phyloP scores from a whole-genome alignment of 2,329 filamentous ascomycete species.

The Whalleya microplaca region DNA sequence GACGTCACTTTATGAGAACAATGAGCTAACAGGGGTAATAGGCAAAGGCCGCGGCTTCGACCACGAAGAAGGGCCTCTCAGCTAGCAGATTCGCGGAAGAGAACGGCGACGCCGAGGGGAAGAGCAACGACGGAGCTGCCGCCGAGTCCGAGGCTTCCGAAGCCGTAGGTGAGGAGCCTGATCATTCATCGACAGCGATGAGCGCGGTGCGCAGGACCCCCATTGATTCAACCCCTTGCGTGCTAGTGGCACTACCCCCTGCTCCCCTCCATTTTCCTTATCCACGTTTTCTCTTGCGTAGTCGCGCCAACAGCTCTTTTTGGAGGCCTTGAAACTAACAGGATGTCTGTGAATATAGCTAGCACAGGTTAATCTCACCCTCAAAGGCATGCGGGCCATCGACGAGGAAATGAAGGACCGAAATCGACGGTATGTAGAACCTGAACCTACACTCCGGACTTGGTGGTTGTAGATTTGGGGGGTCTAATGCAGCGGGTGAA shows the following conservation, averaged over 20 bases:
- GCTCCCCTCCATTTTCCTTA: conserved; percentile 24
- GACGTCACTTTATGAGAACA: conserved; percentile 5
- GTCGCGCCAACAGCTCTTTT: conserved; percentile 3
- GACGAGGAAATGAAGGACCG: conserved; percentile 61
- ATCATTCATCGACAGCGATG: conserved; percentile 67
- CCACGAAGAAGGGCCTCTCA: conserved; percentile 53
- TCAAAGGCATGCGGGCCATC: conserved; percentile 56
- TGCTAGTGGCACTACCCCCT: conserved; percentile 33
- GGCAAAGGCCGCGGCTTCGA: conserved; percentile 49
- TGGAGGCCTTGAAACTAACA: conserved; percentile 25
- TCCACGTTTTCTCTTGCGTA: background rate
- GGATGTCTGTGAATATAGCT: conserved; percentile 41
- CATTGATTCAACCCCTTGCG: conserved; percentile 39
- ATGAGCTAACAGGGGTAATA: conserved; percentile 32
- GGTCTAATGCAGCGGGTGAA: background rate
- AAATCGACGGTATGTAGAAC: conserved; percentile 48
- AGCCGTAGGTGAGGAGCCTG: conserved; percentile 64
- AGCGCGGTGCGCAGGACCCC: conserved; percentile 66
- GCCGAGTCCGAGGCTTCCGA: conserved; percentile 39
- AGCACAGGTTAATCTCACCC: conserved; percentile 47
- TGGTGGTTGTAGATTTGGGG: background rate
- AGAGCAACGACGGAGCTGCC: conserved; percentile 40
- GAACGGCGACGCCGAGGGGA: conserved; percentile 40
- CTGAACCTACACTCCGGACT: background rate
- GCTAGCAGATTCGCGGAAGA: conserved; percentile 57